Evolutionary conservation across 1,284 basidiomycete genomes (phyloP), one percentile per base, ranked within the genome.

Genomic region (Tausonia pullulans): DNA sequence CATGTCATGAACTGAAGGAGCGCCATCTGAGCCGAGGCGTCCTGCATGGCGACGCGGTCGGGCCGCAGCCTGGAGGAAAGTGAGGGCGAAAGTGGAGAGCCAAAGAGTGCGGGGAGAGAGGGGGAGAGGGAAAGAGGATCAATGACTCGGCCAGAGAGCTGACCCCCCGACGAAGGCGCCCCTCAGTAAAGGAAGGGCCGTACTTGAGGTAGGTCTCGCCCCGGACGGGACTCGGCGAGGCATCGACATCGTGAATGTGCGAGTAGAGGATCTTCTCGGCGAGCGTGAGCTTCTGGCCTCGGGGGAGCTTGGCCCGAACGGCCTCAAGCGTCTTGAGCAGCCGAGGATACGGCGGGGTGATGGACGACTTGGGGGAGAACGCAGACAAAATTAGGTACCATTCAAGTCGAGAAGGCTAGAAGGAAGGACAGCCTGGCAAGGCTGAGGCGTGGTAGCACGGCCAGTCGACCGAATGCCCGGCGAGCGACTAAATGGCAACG

Each of bases 1-100:
- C 94, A 95, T 66, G 95, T 97, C 90, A 98, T 98, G 78, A 98
- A 99, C 78, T 99, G 96, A 67, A 99, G 79, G 66, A 96, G 87
- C n/a, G 80, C 81, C 81, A 83, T 82, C 87, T 99, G 96, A 59
- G 96, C 96, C 58, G 93, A 97, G 54, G 96, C 96, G 78, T 98
- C 93, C 73, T 98, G 96, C 91, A 98, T 97, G 46, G 96, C 96
- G 40, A 98, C 93, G 69, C 96, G 81, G 77, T 98, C 89, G 5
- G 95, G 93, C 67, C 80, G 81, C 53, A 99, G 83, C 77, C 93
- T 93, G 62, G 98, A 4, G 41, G 55, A 49, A 49, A 49, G 48
- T 14, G 48, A 49, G 48, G 48, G 48, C 48, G 48, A 49, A 49
- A 14, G 48, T 49, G 8, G 48, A 49, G 48, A 49, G 48, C n/a